Conservation (phyloP, 495 filamentous ascomycete species). For the Lasiosphaeris hirsuta region DNA sequence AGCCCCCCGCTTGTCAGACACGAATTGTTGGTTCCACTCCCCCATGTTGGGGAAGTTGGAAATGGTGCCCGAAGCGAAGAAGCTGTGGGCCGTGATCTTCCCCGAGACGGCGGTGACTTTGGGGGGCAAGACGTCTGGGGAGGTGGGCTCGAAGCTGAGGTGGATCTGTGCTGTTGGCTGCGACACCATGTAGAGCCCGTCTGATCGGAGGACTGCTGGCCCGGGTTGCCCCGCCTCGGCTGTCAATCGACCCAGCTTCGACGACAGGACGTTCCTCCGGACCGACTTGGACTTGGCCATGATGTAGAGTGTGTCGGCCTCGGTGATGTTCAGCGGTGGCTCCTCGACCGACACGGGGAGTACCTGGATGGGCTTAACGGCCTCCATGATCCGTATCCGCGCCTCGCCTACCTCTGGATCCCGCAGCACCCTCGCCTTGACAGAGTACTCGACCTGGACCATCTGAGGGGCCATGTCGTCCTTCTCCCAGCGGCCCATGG, state of each 20-base stretch:
- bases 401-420: constrained; percentile 25
- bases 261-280: constrained; percentile 71
- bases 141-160: constrained; percentile 69
- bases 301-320: constrained; percentile 59
- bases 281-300: constrained; percentile 73
- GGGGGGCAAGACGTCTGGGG: constrained; percentile 59
- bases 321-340: constrained; percentile 66
- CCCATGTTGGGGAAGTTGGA: constrained; percentile 58
- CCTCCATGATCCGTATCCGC: constrained; percentile 41
- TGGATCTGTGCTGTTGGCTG: constrained; percentile 64
- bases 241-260: constrained; percentile 69
- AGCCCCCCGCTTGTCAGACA: constrained; percentile 53
- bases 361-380: constrained; percentile 63
- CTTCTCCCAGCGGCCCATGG: constrained; percentile 65
- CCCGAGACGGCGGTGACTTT: constrained; percentile 60
- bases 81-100: constrained; percentile 74
- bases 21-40: constrained; percentile 41
- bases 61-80: constrained; percentile 53
- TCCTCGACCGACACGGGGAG: constrained; percentile 72
- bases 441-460: constrained; percentile 68
- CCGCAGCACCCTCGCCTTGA: constrained; percentile 57
- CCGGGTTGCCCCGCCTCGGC: constrained; percentile 72
- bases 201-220: constrained; percentile 57
- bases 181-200: constrained; percentile 36
- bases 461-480: constrained; percentile 86